Evolutionary conservation across 148 eudicot species (phyloP).

Genomic region (Amaranthus palmeri): DNA sequence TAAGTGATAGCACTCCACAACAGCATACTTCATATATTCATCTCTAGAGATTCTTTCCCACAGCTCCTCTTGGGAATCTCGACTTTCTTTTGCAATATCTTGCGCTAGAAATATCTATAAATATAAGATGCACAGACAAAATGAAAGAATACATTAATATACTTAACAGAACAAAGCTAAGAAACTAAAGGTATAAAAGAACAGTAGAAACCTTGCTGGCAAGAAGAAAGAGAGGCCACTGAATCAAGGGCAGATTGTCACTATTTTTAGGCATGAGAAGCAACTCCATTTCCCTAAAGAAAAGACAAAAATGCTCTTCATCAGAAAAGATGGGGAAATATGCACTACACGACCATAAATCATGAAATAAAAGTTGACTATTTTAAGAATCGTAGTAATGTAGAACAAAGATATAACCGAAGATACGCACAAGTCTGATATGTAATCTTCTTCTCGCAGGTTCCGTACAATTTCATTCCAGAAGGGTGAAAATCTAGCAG

Average conservation of each 20-base stretch:
- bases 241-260: slow-evolving; percentile 76
- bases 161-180: not conserved
- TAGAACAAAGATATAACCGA: slow-evolving; percentile 15
- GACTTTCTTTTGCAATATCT: slow-evolving; percentile 78
- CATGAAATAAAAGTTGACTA: not conserved
- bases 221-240: slow-evolving; percentile 98
- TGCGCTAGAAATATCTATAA: slow-evolving; percentile 74
- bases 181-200: not conserved
- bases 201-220: slow-evolving; percentile 74
- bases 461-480: slow-evolving; percentile 94
- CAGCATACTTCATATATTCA: slow-evolving; percentile 96
- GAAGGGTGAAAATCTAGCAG: slow-evolving; percentile 82
- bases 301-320: not conserved
- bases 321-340: slow-evolving; percentile 5
- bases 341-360: not conserved
- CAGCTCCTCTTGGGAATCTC: slow-evolving; percentile 71
- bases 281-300: slow-evolving; percentile 81
- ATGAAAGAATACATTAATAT: not conserved
- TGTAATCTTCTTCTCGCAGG: slow-evolving; percentile 88
- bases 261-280: slow-evolving; percentile 84
- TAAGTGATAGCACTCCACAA: slow-evolving; percentile 67
- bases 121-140: not conserved
- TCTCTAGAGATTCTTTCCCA: slow-evolving; percentile 90
- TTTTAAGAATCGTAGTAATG: not conserved
- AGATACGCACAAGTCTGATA: slow-evolving; percentile 57